These are phyloP conservation scores for Rhizopus stolonifer DNA, from an alignment of 371 early-diverging fungal species.

Conservation along the genomic window DNA sequence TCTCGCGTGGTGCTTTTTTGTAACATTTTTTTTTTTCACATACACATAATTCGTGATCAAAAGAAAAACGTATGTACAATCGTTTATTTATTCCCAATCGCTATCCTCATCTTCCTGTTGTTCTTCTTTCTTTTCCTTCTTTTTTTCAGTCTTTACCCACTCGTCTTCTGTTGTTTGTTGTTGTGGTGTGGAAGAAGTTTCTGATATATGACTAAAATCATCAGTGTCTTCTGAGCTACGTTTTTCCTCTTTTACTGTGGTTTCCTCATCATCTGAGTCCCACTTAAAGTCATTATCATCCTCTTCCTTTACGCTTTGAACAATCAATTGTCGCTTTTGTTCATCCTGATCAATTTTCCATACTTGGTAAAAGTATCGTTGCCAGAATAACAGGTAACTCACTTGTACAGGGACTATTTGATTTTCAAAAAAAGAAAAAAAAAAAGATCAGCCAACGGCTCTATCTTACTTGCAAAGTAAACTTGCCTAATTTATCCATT, in stretches of 20 bases:
- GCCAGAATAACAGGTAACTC: slow-evolving; percentile 45
- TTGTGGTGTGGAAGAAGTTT: slow-evolving; percentile 16
- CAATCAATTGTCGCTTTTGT: slow-evolving; percentile 44
- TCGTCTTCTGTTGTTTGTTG: slow-evolving; percentile 24
- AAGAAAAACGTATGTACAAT: too few relatives aligned
- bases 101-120: slow-evolving; percentile 40
- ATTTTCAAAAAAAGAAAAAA: background rate
- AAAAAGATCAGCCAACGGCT: too few relatives aligned
- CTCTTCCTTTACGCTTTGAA: slow-evolving; percentile 33
- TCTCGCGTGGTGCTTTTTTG: too few relatives aligned
- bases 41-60: too few relatives aligned
- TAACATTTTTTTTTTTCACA: too few relatives aligned
- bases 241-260: slow-evolving; percentile 1
- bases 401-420: slow-evolving; percentile 47
- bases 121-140: slow-evolving; percentile 16
- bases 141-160: slow-evolving; percentile 26
- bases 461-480: background rate
- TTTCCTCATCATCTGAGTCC: slow-evolving; percentile 54
- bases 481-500: slow-evolving; percentile 44
- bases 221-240: slow-evolving; percentile 26
- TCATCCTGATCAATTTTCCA: slow-evolving; percentile 50
- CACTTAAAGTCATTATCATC: slow-evolving; percentile 48
- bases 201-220: slow-evolving; percentile 27
- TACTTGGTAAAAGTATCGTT: slow-evolving; percentile 47
- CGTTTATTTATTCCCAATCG: slow-evolving; percentile 40